These are phyloP conservation scores for Jackrogersella minutella DNA, from an alignment of 495 filamentous ascomycete genomes.

Conservation along the genomic window DNA sequence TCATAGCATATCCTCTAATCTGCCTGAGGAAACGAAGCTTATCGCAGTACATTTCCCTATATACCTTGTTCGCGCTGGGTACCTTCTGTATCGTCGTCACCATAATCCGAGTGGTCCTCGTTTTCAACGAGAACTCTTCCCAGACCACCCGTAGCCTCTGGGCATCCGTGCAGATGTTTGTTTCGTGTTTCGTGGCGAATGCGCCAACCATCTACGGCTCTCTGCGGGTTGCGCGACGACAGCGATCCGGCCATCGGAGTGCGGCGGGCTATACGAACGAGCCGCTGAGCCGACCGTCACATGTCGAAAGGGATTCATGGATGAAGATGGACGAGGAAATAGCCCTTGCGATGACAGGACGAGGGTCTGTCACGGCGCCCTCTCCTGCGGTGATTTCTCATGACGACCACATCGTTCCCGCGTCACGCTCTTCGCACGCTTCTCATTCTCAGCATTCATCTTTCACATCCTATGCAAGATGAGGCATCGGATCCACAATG, in stretches of 20 bases:
- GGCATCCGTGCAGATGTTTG: slow-evolving; percentile 54
- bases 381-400: neutral
- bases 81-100: slow-evolving; percentile 55
- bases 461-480: slow-evolving; percentile 7
- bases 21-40: slow-evolving; percentile 43
- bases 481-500: neutral
- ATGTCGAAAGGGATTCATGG: slow-evolving; percentile 32
- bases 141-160: slow-evolving; percentile 54
- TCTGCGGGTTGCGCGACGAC: slow-evolving; percentile 35
- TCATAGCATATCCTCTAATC: slow-evolving; percentile 52
- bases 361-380: neutral
- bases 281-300: slow-evolving; percentile 11
- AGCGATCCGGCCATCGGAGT: slow-evolving; percentile 26
- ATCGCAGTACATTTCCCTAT: slow-evolving; percentile 49
- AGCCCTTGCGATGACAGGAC: slow-evolving; percentile 3
- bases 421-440: slow-evolving; percentile 3
- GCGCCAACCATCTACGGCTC: slow-evolving; percentile 52
- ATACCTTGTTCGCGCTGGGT: slow-evolving; percentile 51
- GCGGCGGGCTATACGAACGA: slow-evolving; percentile 4
- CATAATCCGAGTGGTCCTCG: slow-evolving; percentile 49
- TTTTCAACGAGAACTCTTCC: slow-evolving; percentile 43
- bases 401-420: slow-evolving; percentile 7
- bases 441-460: no score
- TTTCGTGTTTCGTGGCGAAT: slow-evolving; percentile 56
- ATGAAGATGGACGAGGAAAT: slow-evolving; percentile 40